Base-by-base conservation (phyloP, 2,329 filamentous ascomycete genomes). In the Aureobasidium sp. region DNA sequence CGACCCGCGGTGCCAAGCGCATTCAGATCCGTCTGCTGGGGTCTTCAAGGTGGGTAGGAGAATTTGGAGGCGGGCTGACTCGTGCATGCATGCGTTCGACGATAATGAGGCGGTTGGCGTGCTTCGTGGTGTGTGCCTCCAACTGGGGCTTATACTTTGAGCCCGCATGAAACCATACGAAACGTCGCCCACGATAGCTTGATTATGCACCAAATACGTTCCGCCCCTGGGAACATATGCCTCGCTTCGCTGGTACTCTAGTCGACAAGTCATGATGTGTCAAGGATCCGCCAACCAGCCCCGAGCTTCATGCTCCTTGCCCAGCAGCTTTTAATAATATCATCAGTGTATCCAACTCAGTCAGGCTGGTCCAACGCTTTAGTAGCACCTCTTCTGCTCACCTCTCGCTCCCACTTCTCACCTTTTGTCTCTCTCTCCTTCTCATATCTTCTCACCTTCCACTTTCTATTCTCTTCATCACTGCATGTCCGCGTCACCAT, bases 201-300 rank as follows among this genome's bases (percentile, higher is more conserved):
- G 62, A 64, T 64, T 62, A 64, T 64, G 62, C 62, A 64, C 54
- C 30, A 50, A 42, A 41, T 55, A 27, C 51, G 47, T 61, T 61
- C 59, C 49, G 58, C 39, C 58, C 53, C 50, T 61, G 59, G 59
- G 48, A 42, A 7, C 48, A 21, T 48, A 16, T 53, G 59, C 59
- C 50, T 61, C 59, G 59, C 48, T 55, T 61, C 16, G 42, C 16
- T 41, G 47, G 48, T 51, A 53, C 49, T 53, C 58, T 61, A 61
- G 58, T 61, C 49, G 50, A 61, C 39, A 61, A 54, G 49, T 61
- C 59, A 61, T 61, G 59, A 55, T 54, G 49, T 53, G 50, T 53
- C 49, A 55, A 61, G 41, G 59, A 61, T 61, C 59, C 59, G 49
- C 59, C 55, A 61, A 42, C 50, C 49, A 61, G 59, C 50, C 50